These are phyloP conservation scores for Jatropha multifida DNA, from an alignment of 441 rosid species.

Conservation along the genomic window DNA sequence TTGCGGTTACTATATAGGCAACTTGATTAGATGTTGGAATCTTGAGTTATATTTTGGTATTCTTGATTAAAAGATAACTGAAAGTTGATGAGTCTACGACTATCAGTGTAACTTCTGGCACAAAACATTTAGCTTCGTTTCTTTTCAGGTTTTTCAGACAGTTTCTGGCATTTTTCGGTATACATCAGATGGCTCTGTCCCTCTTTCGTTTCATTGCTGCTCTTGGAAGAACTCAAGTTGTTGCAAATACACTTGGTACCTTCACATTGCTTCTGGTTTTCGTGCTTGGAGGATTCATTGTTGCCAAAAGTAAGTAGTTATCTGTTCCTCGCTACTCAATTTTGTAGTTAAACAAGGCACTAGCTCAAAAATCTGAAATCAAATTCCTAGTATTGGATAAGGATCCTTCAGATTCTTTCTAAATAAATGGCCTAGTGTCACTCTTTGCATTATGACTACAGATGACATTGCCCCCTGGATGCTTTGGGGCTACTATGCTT, in stretches of 20 bases:
- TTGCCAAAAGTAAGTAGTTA: conserved; percentile 59
- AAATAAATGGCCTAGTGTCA: not conserved
- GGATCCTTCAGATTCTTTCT: not conserved
- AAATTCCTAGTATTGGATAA: not conserved
- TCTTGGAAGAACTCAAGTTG: conserved; percentile 74
- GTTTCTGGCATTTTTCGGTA: conserved; percentile 59
- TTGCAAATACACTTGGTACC: conserved; percentile 63
- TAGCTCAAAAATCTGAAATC: not conserved
- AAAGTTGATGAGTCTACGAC: not conserved
- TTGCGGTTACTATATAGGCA: not conserved
- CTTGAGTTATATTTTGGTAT: not conserved
- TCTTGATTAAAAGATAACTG: not conserved
- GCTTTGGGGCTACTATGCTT: conserved; percentile 81
- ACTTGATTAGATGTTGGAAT: not conserved
- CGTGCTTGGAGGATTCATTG: conserved; percentile 85
- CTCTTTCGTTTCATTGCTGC: conserved; percentile 90
- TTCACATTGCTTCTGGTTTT: conserved; percentile 67
- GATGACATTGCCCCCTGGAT: conserved; percentile 76
- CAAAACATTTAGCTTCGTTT: conserved; percentile 10
- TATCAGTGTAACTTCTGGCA: conserved; percentile 10
- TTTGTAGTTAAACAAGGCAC: not conserved
- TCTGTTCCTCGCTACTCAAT: not conserved
- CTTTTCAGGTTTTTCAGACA: conserved; percentile 73
- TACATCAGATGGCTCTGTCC: conserved; percentile 88
- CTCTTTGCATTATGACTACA: conserved; percentile 22